Conservation (phyloP, 2,329 filamentous ascomycete genomes). For the Ceratocystis smalleyi region DNA sequence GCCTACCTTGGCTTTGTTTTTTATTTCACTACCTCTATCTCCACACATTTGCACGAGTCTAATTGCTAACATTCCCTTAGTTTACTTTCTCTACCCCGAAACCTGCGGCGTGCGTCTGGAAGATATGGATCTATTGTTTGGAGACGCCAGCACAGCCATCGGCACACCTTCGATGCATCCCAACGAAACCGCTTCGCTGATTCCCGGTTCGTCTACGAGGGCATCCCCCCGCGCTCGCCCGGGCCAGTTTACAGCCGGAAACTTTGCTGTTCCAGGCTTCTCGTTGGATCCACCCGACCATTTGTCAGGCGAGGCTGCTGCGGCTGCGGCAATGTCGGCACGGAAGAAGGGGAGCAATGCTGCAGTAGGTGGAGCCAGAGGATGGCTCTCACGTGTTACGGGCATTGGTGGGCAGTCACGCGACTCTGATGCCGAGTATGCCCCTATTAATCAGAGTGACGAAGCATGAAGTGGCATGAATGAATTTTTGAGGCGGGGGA, state of each 20-base stretch:
- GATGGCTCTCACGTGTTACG: slow-evolving; percentile 33
- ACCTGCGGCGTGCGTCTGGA: slow-evolving; percentile 89
- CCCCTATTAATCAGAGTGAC: slow-evolving; percentile 29
- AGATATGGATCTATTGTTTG: slow-evolving; percentile 91
- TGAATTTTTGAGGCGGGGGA: background rate
- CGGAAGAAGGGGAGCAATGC: background rate
- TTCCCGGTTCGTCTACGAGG: slow-evolving; percentile 52
- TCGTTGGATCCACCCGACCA: slow-evolving; percentile 58
- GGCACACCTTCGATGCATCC: slow-evolving; percentile 56
- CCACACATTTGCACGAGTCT: background rate
- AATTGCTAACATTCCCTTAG: slow-evolving; percentile 30
- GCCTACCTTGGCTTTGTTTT: background rate
- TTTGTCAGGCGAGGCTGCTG: slow-evolving; percentile 22
- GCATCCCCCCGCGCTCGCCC: slow-evolving; percentile 41
- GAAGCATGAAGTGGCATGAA: slow-evolving; percentile 18
- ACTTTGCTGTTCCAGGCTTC: slow-evolving; percentile 47
- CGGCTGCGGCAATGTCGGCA: background rate
- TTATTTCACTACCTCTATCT: background rate
- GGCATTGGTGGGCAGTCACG: slow-evolving; percentile 25
- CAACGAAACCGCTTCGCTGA: slow-evolving; percentile 61
- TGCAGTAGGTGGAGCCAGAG: slow-evolving; percentile 22
- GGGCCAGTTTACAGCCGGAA: slow-evolving; percentile 39
- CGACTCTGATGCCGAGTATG: slow-evolving; percentile 25
- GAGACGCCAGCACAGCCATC: slow-evolving; percentile 73
- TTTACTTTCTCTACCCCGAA: slow-evolving; percentile 95